Evolutionary conservation across 148 eudicot species (phyloP).

Genomic region (Cornus suecica): DNA sequence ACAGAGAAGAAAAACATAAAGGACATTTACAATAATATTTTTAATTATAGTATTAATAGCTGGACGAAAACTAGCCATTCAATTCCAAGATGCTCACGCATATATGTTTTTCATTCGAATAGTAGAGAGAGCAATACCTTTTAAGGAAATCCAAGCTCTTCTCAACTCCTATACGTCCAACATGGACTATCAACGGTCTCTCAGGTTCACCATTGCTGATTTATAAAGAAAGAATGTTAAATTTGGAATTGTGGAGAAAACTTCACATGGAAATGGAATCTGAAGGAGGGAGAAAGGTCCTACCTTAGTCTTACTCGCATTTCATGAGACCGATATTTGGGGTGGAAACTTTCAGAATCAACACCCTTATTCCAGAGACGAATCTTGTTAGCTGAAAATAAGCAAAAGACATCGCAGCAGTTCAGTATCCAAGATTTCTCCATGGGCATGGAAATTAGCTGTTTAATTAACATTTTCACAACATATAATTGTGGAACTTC

Average conservation of each 20-base stretch:
- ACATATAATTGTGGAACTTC: neutral
- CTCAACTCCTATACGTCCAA: slow-evolving; percentile 59
- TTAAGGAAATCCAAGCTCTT: slow-evolving; percentile 61
- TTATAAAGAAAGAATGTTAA: slow-evolving; percentile 11
- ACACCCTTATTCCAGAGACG: slow-evolving; percentile 99
- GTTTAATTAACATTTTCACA: neutral
- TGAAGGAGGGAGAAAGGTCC: neutral
- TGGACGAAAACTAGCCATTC: neutral
- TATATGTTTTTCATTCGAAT: slow-evolving; percentile 47
- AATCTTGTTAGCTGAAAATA: slow-evolving; percentile 45
- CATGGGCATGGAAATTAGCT: neutral
- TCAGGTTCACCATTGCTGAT: slow-evolving; percentile 30
- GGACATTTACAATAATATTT: too few species aligned
- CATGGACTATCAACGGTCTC: slow-evolving; percentile 53
- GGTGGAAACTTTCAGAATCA: slow-evolving; percentile 95
- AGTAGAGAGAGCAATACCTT: slow-evolving; percentile 30
- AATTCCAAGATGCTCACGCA: neutral
- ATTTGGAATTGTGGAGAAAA: neutral
- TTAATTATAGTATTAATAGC: too few species aligned
- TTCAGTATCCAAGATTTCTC: neutral
- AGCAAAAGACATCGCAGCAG: slow-evolving; percentile 2
- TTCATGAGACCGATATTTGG: slow-evolving; percentile 66
- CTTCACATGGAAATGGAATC: slow-evolving; percentile 4
- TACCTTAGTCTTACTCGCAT: slow-evolving; percentile 87
- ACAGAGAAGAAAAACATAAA: neutral